Evolutionary conservation across 2,329 filamentous ascomycete species (phyloP).

Genomic region (Graphilbum fragrans): DNA sequence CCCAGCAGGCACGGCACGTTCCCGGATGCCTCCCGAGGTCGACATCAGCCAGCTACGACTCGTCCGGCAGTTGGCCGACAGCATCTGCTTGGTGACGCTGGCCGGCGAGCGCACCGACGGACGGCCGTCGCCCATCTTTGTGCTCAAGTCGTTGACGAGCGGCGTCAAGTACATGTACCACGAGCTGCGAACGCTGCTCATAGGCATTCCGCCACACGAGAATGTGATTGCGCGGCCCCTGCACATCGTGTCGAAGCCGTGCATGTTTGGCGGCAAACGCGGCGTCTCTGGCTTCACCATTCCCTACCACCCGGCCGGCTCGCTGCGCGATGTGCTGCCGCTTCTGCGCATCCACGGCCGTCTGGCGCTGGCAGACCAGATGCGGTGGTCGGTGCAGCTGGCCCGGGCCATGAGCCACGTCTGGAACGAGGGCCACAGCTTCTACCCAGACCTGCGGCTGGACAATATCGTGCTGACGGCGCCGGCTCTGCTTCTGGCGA

Average conservation of each 20-base stretch:
- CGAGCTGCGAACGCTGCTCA: conserved; percentile 42
- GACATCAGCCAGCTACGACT: conserved; percentile 38
- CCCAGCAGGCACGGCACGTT: background rate
- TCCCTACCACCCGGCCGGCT: conserved; percentile 39
- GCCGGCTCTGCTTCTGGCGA: conserved; percentile 3
- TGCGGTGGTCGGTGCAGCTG: conserved; percentile 42
- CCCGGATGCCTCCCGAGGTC: conserved; percentile 29
- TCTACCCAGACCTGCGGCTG: conserved; percentile 47
- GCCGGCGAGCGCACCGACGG: background rate
- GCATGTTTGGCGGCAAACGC: conserved; percentile 41
- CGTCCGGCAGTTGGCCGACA: conserved; percentile 43
- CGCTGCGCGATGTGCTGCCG: conserved; percentile 42
- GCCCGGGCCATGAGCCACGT: conserved; percentile 38
- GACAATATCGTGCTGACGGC: conserved; percentile 45
- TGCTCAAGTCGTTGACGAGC: conserved; percentile 47
- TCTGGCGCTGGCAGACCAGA: conserved; percentile 29
- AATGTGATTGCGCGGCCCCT: conserved; percentile 39
- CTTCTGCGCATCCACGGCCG: conserved; percentile 32
- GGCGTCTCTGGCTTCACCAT: conserved; percentile 46
- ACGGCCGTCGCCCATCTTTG: conserved; percentile 21
- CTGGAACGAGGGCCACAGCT: conserved; percentile 29
- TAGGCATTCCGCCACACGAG: conserved; percentile 33
- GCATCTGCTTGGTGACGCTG: conserved; percentile 41
- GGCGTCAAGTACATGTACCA: conserved; percentile 49
- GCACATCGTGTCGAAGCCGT: conserved; percentile 43